These are phyloP conservation scores for Secale cereale DNA, from an alignment of 176 grass and related monocot species.

Conservation along the genomic window DNA sequence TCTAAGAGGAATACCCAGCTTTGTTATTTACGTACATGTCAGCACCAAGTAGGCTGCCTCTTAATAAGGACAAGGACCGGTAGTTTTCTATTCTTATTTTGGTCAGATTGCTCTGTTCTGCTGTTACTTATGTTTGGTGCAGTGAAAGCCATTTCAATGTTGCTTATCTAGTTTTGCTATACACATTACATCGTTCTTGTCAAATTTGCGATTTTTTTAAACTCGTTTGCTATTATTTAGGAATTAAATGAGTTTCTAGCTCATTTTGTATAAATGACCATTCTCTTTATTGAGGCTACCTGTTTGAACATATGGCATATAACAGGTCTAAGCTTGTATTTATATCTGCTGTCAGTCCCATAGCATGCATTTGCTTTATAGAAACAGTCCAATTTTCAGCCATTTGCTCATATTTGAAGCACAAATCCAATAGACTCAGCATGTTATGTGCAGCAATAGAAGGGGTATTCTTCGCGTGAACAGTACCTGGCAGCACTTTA, in stretches of 20 bases:
- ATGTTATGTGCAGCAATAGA: not conserved
- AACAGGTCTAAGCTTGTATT: not conserved
- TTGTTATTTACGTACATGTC: too few species aligned
- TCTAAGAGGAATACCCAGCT: too few species aligned
- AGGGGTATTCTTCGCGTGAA: not conserved
- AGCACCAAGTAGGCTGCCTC: constrained; percentile 45
- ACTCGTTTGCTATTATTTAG: too few species aligned
- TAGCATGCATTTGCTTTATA: constrained; percentile 5
- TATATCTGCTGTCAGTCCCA: not conserved
- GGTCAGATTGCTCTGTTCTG: constrained; percentile 7
- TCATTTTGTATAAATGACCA: not conserved
- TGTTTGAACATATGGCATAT: not conserved
- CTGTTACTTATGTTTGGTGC: constrained; percentile 3
- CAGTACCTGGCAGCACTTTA: not conserved
- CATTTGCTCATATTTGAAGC: not conserved
- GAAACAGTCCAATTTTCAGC: not conserved
- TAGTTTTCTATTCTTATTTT: constrained; percentile 29
- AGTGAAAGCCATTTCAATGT: not conserved
- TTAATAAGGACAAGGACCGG: constrained; percentile 93
- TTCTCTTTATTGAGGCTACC: not conserved
- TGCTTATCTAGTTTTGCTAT: not conserved
- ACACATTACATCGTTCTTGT: too few species aligned
- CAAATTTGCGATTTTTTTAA: too few species aligned
- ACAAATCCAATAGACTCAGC: not conserved
- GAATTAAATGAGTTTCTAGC: too few species aligned